Conservation (phyloP, 768 basidiomycete species). For the Boletus rex-veris region DNA sequence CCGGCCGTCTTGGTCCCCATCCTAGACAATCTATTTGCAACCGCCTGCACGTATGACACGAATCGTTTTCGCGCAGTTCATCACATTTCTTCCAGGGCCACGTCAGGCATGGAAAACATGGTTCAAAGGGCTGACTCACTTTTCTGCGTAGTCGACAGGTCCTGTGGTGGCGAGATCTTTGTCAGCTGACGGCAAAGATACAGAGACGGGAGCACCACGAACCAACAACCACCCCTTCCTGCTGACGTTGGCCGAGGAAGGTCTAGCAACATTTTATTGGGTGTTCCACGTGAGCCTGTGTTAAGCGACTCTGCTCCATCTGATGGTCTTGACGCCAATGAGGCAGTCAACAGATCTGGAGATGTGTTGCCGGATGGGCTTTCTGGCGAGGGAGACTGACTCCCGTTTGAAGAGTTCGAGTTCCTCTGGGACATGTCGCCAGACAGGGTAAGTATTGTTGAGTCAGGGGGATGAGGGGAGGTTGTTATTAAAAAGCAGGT, state of each 20-base stretch:
- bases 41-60: slow-evolving; percentile 78
- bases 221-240: slow-evolving; percentile 81
- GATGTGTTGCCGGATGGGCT: slow-evolving; percentile 43
- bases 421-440: slow-evolving; percentile 48
- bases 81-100: slow-evolving; percentile 70
- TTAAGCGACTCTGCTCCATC: slow-evolving; percentile 32
- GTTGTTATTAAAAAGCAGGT: slow-evolving; percentile 25
- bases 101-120: background rate
- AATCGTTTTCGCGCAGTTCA: slow-evolving; percentile 76
- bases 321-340: slow-evolving; percentile 35
- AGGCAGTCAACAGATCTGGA: slow-evolving; percentile 38
- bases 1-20: slow-evolving; percentile 82
- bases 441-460: slow-evolving; percentile 14
- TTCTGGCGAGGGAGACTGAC: slow-evolving; percentile 47
- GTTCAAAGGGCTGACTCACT: slow-evolving; percentile 36
- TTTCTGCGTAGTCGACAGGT: slow-evolving; percentile 82
- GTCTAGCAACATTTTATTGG: slow-evolving; percentile 45
- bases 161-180: slow-evolving; percentile 38
- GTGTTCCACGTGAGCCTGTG: slow-evolving; percentile 36
- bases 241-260: slow-evolving; percentile 51
- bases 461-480: slow-evolving; percentile 23
- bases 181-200: slow-evolving; percentile 5
- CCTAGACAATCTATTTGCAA: slow-evolving; percentile 80
- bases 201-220: slow-evolving; percentile 30
- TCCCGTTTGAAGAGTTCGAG: slow-evolving; percentile 47